These are phyloP conservation scores for Phlyctochytrium bullatum DNA, from an alignment of 192 early-diverging fungal species.

Conservation along the genomic window DNA sequence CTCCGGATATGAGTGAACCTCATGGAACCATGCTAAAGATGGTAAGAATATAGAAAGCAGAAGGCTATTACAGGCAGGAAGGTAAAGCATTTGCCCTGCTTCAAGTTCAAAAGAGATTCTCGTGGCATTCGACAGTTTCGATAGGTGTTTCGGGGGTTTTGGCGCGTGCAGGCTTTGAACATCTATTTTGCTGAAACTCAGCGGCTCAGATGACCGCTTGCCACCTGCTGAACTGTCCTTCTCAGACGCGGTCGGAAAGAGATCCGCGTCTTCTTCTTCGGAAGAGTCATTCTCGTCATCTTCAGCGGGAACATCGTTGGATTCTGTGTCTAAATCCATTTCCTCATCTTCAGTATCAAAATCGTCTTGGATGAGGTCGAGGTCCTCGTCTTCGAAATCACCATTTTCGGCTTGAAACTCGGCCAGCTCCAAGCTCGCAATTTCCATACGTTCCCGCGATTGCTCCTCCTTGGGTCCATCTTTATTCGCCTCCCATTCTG, in stretches of 20 bases:
- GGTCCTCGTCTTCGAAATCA: background rate
- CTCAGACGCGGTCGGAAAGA: no score
- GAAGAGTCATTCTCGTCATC: conserved; percentile 15
- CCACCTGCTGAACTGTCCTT: no score
- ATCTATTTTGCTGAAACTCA: conserved; percentile 34
- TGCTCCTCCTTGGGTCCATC: background rate
- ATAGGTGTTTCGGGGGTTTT: background rate
- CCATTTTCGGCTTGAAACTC: background rate
- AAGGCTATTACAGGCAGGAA: conserved; percentile 28
- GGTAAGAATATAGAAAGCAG: conserved; percentile 11
- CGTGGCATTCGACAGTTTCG: conserved; percentile 4
- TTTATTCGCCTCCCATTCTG: background rate
- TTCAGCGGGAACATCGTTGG: conserved; percentile 20
- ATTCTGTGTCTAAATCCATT: conserved; percentile 17
- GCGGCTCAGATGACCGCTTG: conserved; percentile 17
- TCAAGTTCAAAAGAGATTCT: conserved; percentile 29
- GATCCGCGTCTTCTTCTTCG: conserved; percentile 10
- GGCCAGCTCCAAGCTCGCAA: background rate
- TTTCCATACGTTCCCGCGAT: background rate
- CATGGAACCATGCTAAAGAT: conserved; percentile 33
- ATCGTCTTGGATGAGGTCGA: background rate
- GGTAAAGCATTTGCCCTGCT: conserved; percentile 34
- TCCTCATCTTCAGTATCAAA: conserved; percentile 13
- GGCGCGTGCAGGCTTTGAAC: conserved; percentile 9
- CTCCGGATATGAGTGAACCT: conserved; percentile 17